These are phyloP conservation scores for Boeremia lycopersici DNA, from an alignment of 2,329 filamentous ascomycete genomes.

Conservation along the genomic window DNA sequence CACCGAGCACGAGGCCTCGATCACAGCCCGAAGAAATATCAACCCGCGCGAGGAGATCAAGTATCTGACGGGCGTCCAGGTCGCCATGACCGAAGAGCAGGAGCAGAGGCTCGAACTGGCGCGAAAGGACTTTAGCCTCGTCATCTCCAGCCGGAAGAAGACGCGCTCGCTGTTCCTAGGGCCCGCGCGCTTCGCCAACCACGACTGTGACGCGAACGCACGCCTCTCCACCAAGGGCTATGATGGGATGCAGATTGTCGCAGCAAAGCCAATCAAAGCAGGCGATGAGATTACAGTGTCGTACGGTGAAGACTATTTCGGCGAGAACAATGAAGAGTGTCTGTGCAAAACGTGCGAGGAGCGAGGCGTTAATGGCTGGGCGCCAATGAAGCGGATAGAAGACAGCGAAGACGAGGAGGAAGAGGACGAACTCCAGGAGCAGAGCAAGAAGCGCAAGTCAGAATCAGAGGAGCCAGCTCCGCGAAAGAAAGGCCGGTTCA, in stretches of 20 bases:
- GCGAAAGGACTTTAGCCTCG: constrained; percentile 95
- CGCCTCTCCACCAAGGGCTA: constrained; percentile 81
- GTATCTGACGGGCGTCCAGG: constrained; percentile 88
- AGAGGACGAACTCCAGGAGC: constrained; percentile 20
- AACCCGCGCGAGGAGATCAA: constrained; percentile 84
- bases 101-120: constrained; percentile 78
- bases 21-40: constrained; percentile 81
- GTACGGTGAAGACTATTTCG: constrained; percentile 96
- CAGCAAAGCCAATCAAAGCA: constrained; percentile 77
- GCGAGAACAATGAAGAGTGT: constrained; percentile 92
- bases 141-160: constrained; percentile 91
- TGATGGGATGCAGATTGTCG: constrained; percentile 89
- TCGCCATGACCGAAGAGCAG: constrained; percentile 89
- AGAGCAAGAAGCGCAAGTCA: constrained; percentile 36
- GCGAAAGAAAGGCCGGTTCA: constrained; percentile 20
- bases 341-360: constrained; percentile 87
- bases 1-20: constrained; percentile 82
- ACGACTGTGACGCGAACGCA: constrained; percentile 94
- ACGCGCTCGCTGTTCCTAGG: constrained; percentile 91
- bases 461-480: constrained; percentile 25
- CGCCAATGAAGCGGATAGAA: constrained; percentile 50
- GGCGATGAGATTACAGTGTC: constrained; percentile 97
- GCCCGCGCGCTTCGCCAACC: constrained; percentile 94
- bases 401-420: constrained; percentile 44
- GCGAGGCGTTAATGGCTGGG: constrained; percentile 81